Base-by-base conservation (phyloP, 177 flowering plant species). In the Tripterygium wilfordii region DNA sequence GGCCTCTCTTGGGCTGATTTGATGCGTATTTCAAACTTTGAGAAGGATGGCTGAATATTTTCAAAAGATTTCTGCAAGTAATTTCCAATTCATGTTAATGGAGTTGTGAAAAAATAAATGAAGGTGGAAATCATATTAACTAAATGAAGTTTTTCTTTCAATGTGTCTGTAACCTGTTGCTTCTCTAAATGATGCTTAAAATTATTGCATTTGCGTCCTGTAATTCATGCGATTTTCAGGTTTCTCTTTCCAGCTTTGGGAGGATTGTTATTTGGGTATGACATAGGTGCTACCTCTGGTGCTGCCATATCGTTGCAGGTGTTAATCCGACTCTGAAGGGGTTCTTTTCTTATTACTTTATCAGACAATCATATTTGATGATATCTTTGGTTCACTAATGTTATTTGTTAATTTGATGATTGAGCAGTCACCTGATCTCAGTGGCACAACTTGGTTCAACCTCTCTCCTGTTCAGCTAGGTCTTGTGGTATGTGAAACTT, bases 271-370 rank as follows among this genome's bases (percentile, higher is more conserved):
- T 92, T 88, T 65, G 99, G 99, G 36, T 88, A 88, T 77, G 96
- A 92, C 63, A 92, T 92, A 62, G 96, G 99, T 67, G 96, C 99
- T 36, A 92, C 99, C 17, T 92, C 96, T 39, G 96, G 96, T 51
- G 96, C 99, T 56, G 63, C 87, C 27, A 68, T 92, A 63, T 80
- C 99, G 27, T 51, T 92, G 62, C 96, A 79, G 99, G 98, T 92
- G 53, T 26, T 17, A n/a, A n/a, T 35, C 38, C 17, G 41, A 1
- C 5, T 8, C 45, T 19, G 33, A 15, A 30, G 20, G 20, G 37
- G 10, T 21, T 45, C 23, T n/a, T 33, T 43, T 24, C 16, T 33
- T 27, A 25, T 45, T 30, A 13, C 43, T 58, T n/a, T 29, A 1
- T 27, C 5, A 9, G n/a, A n/a, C 15, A 3, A 4, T 16, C 7